Percentiles rank a stretch among this genome's conserved stretches.
phyloP scores from a whole-genome alignment of 1,284 basidiomycete genomes.

The Porodaedalea pini region DNA sequence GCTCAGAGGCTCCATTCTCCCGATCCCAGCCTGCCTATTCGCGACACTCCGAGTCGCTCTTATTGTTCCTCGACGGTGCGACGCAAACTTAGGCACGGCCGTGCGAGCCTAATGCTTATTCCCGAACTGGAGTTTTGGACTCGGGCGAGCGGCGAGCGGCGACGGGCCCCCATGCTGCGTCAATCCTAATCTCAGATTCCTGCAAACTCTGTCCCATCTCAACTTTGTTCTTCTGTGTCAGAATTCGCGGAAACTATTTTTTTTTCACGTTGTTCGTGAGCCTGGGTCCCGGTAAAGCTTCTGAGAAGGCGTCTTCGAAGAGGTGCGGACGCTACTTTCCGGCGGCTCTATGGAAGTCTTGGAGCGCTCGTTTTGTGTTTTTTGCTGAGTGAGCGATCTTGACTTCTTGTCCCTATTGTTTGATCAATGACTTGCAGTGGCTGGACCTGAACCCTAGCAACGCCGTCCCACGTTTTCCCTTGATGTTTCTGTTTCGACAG shows the following conservation, averaged over 20 bases:
- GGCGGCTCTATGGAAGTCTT: no score
- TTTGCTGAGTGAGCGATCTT: no score
- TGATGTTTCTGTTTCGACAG: no score
- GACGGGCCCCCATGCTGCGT: not conserved
- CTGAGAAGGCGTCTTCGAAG: no score
- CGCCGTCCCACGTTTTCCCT: no score
- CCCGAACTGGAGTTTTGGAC: not conserved
- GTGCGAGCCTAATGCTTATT: conserved; percentile 10
- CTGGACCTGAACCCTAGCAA: no score
- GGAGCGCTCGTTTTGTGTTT: no score
- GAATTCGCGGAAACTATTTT: not conserved
- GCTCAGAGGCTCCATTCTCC: not conserved
- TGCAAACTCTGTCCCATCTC: not conserved
- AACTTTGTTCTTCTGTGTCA: not conserved
- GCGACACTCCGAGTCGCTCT: not conserved
- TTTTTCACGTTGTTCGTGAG: not conserved
- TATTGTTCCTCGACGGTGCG: not conserved
- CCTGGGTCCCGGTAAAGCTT: no score
- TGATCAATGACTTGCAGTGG: no score
- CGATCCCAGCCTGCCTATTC: not conserved
- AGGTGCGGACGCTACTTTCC: no score
- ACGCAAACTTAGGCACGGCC: not conserved
- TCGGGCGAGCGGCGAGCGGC: not conserved
- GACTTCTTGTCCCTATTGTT: no score
- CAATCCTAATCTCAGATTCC: not conserved